A percentile compares a stretch with the other conserved stretches of the same genome.
Evolutionary conservation across 345 rosid species (phyloP).

Genomic region (Syzygium aromaticum): DNA sequence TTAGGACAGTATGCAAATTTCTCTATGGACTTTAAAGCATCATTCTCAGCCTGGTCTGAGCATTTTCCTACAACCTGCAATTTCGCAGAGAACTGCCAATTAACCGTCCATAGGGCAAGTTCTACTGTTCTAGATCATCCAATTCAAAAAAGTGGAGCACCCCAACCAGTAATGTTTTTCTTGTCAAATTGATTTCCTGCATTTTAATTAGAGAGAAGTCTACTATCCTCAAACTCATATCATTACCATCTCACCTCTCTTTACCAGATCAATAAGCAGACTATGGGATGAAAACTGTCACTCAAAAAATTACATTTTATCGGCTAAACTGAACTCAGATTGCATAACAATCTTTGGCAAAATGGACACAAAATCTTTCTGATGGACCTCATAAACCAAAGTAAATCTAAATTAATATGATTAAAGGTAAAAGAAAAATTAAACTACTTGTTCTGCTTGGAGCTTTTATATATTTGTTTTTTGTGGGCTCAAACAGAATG

Average conservation of each 20-base stretch:
- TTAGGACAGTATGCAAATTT: conserved; percentile 48
- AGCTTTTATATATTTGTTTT: neutral
- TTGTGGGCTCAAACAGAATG: neutral
- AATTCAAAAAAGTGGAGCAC: neutral
- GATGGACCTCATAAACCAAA: neutral
- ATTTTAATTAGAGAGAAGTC: neutral
- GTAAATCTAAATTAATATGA: neutral
- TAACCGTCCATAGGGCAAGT: neutral
- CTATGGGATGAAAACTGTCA: neutral
- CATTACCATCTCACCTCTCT: neutral
- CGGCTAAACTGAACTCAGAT: neutral
- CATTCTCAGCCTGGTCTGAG: conserved; percentile 17
- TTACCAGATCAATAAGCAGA: neutral
- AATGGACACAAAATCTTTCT: neutral
- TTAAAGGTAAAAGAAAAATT: neutral
- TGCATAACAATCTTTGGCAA: neutral
- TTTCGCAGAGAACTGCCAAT: neutral
- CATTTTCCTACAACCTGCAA: conserved; percentile 24
- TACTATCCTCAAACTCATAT: neutral
- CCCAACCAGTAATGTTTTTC: neutral
- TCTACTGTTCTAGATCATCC: neutral
- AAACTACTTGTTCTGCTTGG: neutral
- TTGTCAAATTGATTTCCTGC: neutral
- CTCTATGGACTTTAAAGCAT: conserved; percentile 35
- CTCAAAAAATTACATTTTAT: neutral